phyloP scores from a whole-genome alignment of 2,329 filamentous ascomycete genomes.

The Venturiaceae sp. region DNA sequence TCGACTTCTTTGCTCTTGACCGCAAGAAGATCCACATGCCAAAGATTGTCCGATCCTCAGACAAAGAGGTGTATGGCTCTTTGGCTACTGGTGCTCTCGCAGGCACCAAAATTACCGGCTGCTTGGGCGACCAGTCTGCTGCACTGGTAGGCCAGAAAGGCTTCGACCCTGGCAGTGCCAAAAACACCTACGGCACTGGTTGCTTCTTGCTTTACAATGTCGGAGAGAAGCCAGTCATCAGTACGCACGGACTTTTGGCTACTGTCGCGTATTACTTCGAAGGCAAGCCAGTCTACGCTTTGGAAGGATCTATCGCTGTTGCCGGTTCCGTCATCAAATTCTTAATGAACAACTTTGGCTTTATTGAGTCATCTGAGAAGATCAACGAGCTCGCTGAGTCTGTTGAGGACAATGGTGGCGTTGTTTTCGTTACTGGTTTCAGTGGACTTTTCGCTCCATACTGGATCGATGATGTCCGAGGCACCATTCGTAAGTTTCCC shows the following conservation, averaged over 20 bases:
- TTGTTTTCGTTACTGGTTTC: constrained; percentile 82
- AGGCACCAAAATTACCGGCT: constrained; percentile 67
- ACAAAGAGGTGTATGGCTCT: constrained; percentile 60
- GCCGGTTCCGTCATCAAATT: constrained; percentile 70
- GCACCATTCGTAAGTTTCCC: constrained; percentile 47
- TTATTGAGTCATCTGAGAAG: constrained; percentile 51
- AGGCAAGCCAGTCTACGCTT: constrained; percentile 60
- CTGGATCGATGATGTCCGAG: constrained; percentile 89
- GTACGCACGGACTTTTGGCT: constrained; percentile 68
- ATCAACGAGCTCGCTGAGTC: constrained; percentile 55
- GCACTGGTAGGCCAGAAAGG: constrained; percentile 80
- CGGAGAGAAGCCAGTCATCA: constrained; percentile 75
- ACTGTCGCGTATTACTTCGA: constrained; percentile 83
- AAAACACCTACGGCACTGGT: constrained; percentile 87
- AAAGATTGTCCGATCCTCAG: constrained; percentile 72
- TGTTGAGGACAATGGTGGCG: constrained; percentile 69
- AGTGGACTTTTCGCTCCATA: constrained; percentile 87
- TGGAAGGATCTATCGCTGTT: constrained; percentile 77
- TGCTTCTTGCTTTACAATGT: constrained; percentile 89
- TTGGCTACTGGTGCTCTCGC: constrained; percentile 56
- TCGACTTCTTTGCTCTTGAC: constrained; percentile 73
- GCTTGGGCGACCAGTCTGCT: constrained; percentile 77
- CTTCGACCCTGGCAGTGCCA: constrained; percentile 72
- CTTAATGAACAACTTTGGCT: constrained; percentile 54
- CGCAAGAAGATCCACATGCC: constrained; percentile 62